phyloP scores from a whole-genome alignment of 78 protist genomes.

The Dictyostelium capitatum region DNA sequence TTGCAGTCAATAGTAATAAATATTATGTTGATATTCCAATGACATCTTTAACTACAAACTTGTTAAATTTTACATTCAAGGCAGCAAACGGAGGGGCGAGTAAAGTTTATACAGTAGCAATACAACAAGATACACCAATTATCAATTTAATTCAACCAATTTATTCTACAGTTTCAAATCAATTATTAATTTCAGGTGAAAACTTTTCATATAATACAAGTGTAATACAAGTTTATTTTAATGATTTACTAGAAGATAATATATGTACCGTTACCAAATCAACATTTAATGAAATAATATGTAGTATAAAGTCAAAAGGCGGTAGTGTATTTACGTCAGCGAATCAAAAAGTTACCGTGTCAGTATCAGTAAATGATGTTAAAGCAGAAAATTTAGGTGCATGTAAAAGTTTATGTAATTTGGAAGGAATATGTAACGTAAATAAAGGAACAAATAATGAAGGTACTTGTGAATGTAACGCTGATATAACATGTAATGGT shows the following conservation, averaged over 20 bases:
- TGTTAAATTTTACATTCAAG: not conserved
- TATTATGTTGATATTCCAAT: not conserved
- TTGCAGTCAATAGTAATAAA: not conserved
- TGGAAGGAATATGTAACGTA: not conserved
- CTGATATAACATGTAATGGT: not conserved
- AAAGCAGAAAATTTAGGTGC: not conserved
- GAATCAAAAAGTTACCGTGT: not conserved
- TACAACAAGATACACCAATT: too few species aligned
- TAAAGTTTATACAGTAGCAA: not conserved
- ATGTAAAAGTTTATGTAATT: not conserved
- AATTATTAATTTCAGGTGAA: not conserved
- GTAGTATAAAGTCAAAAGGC: not conserved
- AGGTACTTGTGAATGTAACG: not conserved
- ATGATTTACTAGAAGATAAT: not conserved
- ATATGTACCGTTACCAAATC: not conserved
- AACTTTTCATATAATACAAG: not conserved
- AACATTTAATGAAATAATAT: not conserved
- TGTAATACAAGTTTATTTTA: not conserved
- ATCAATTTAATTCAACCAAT: too few species aligned
- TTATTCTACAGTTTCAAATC: too few species aligned
- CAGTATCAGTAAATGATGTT: not conserved
- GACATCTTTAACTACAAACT: not conserved
- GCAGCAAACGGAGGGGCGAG: not conserved
- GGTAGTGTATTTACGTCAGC: not conserved
- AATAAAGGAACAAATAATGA: not conserved